These are phyloP conservation scores for Pichia deserticola DNA, from an alignment of 805 yeast genomes.

Conservation along the genomic window DNA sequence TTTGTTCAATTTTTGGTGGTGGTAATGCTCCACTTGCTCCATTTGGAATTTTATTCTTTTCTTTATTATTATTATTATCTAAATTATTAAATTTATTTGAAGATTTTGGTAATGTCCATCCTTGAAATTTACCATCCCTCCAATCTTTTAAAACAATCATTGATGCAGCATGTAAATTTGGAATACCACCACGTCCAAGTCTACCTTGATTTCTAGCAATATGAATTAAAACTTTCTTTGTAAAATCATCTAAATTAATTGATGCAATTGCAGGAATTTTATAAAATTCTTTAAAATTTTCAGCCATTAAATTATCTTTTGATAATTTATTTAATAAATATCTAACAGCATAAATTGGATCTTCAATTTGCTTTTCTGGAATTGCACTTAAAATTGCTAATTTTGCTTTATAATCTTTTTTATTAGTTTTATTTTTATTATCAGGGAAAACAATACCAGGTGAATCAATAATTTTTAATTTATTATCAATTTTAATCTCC, in stretches of 20 bases:
- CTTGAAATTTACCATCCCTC: conserved; percentile 92
- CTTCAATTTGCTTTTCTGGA: conserved; percentile 77
- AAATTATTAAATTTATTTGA: conserved; percentile 28
- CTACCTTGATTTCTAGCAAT: conserved; percentile 91
- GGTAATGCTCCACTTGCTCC: conserved; percentile 32
- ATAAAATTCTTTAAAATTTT: conserved; percentile 65
- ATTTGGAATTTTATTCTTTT: conserved; percentile 22
- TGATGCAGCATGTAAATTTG: conserved; percentile 83
- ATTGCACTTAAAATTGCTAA: conserved; percentile 81
- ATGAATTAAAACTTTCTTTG: conserved; percentile 82
- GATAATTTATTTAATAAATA: conserved; percentile 69
- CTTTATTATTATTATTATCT: conserved; percentile 30
- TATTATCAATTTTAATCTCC: conserved; percentile 87
- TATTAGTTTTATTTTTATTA: conserved; percentile 28
- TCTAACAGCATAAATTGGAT: conserved; percentile 77
- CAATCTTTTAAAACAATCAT: conserved; percentile 80
- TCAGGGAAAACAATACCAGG: conserved; percentile 96
- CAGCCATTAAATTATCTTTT: conserved; percentile 69
- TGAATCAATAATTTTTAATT: conserved; percentile 82
- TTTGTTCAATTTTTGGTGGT: conserved; percentile 47
- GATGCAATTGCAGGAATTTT: conserved; percentile 75
- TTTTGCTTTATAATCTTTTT: conserved; percentile 75
- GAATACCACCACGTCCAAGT: conserved; percentile 87
- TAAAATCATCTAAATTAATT: conserved; percentile 62
- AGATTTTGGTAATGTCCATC: conserved; percentile 74